Percentiles rank a stretch among this genome's conserved stretches.
phyloP scores from a whole-genome alignment of 2,329 filamentous ascomycete genomes.

The Microdochium nivale region DNA sequence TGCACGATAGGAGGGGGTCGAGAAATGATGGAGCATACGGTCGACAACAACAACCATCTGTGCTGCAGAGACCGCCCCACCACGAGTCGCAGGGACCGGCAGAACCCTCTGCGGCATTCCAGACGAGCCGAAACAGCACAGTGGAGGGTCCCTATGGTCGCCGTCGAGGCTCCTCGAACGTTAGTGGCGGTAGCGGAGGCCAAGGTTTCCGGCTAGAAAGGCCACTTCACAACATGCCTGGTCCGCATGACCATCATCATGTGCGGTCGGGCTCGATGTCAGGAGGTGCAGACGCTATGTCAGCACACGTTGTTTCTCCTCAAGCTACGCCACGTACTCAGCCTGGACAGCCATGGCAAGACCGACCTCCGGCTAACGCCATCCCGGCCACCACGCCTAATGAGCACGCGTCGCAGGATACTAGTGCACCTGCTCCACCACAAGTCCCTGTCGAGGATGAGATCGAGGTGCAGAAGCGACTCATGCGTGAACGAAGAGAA shows the following conservation, averaged over 20 bases:
- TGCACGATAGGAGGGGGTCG: slow-evolving; percentile 66
- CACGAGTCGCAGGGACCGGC: slow-evolving; percentile 56
- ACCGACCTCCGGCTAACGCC: slow-evolving; percentile 28
- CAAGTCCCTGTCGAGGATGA: slow-evolving; percentile 38
- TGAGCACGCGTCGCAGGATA: slow-evolving; percentile 21
- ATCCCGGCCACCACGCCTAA: slow-evolving; percentile 27
- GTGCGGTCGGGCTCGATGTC: background rate
- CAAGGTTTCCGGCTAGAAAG: slow-evolving; percentile 51
- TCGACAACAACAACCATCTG: slow-evolving; percentile 48
- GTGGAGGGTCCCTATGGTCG: slow-evolving; percentile 64
- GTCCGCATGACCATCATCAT: background rate
- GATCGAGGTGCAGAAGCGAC: slow-evolving; percentile 55
- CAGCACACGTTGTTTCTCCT: slow-evolving; percentile 11
- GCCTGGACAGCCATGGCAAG: slow-evolving; percentile 27
- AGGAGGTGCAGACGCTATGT: background rate
- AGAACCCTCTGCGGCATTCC: slow-evolving; percentile 81
- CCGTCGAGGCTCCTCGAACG: slow-evolving; percentile 80
- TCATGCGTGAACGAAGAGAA: slow-evolving; percentile 66
- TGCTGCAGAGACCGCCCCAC: slow-evolving; percentile 66
- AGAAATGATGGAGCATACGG: slow-evolving; percentile 59
- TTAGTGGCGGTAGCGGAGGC: slow-evolving; percentile 75
- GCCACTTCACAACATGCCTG: slow-evolving; percentile 30
- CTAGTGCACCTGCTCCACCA: slow-evolving; percentile 20
- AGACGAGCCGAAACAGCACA: slow-evolving; percentile 60
- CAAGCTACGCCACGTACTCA: slow-evolving; percentile 15